Percentiles rank a stretch among this genome's conserved stretches.
Conservation (phyloP, 495 filamentous ascomycete genomes). For the Penicillium roqueforti region DNA sequence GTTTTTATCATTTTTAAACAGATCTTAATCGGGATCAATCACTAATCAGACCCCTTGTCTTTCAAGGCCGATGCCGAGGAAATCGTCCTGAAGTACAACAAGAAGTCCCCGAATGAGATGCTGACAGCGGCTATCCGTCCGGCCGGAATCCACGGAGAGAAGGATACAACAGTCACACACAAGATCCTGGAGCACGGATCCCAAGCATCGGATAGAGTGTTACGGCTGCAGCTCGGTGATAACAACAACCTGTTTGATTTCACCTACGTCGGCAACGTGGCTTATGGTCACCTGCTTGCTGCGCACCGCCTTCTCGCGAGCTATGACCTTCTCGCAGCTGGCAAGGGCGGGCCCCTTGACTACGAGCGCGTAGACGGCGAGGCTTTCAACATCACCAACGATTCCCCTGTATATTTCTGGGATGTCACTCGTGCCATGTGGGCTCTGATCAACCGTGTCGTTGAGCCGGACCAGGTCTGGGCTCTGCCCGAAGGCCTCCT, state of each 20-base stretch:
- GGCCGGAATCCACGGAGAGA: conserved; percentile 87
- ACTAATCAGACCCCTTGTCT: conserved; percentile 5
- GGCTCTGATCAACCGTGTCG: conserved; percentile 61
- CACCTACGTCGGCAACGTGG: conserved; percentile 53
- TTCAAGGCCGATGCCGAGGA: conserved; percentile 78
- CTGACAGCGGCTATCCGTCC: conserved; percentile 79
- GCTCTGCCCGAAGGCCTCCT: conserved; percentile 61
- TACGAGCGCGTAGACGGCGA: conserved; percentile 86
- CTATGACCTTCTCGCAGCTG: conserved; percentile 46
- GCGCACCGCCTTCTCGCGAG: conserved; percentile 65
- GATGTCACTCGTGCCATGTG: conserved; percentile 80
- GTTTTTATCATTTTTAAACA: neutral
- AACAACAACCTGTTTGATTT: conserved; percentile 75
- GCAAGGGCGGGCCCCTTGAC: conserved; percentile 58
- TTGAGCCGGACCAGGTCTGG: conserved; percentile 65
- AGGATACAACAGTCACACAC: conserved; percentile 71
- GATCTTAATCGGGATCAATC: neutral
- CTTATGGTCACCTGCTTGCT: conserved; percentile 48
- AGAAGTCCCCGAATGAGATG: conserved; percentile 57
- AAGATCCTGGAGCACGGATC: conserved; percentile 44
- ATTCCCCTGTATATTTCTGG: conserved; percentile 91
- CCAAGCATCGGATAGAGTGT: conserved; percentile 52
- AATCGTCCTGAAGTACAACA: conserved; percentile 80
- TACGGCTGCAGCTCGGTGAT: conserved; percentile 76
- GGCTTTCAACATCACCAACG: conserved; percentile 94